Percentiles rank a stretch among this genome's conserved stretches.
phyloP scores from a whole-genome alignment of 2,329 filamentous ascomycete genomes.

The Pseudopithomyces maydicus region DNA sequence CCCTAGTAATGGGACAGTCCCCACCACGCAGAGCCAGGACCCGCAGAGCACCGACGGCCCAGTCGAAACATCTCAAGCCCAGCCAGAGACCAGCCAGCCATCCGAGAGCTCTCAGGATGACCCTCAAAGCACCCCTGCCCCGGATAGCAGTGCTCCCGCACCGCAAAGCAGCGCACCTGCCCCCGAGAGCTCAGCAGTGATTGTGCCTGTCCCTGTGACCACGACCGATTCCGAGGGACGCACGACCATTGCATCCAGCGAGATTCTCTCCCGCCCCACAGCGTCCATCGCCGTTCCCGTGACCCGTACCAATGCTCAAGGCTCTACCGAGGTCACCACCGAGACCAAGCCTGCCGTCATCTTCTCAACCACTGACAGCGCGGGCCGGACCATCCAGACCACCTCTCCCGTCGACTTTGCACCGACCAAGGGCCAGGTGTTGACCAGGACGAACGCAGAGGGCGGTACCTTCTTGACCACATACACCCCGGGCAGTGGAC shows the following conservation, averaged over 20 bases:
- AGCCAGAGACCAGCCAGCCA: background rate
- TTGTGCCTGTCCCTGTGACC: conserved; percentile 48
- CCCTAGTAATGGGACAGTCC: conserved; percentile 30
- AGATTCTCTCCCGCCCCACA: conserved; percentile 47
- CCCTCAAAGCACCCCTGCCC: conserved; percentile 9
- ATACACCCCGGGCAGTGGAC: conserved; percentile 51
- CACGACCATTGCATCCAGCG: conserved; percentile 43
- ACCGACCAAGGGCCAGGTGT: conserved; percentile 45
- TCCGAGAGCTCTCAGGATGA: background rate
- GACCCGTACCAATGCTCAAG: conserved; percentile 46
- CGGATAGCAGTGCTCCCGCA: conserved; percentile 8
- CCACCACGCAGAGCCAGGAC: conserved; percentile 7
- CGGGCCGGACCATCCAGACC: conserved; percentile 44
- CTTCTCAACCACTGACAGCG: conserved; percentile 44
- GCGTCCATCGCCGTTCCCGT: conserved; percentile 46
- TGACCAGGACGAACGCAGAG: conserved; percentile 49
- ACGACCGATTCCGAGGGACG: conserved; percentile 46
- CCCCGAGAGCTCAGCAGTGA: conserved; percentile 20
- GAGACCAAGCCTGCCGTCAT: conserved; percentile 46
- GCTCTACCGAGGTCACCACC: conserved; percentile 43
- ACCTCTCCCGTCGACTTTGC: conserved; percentile 39
- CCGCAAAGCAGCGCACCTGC: conserved; percentile 10
- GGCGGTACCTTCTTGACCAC: conserved; percentile 53
- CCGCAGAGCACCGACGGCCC: conserved; percentile 6
- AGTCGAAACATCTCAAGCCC: conserved; percentile 2